A percentile compares a stretch with the other conserved stretches of the same genome.
Conservation (phyloP, 768 basidiomycete species). For the Tephrocybe sp. region DNA sequence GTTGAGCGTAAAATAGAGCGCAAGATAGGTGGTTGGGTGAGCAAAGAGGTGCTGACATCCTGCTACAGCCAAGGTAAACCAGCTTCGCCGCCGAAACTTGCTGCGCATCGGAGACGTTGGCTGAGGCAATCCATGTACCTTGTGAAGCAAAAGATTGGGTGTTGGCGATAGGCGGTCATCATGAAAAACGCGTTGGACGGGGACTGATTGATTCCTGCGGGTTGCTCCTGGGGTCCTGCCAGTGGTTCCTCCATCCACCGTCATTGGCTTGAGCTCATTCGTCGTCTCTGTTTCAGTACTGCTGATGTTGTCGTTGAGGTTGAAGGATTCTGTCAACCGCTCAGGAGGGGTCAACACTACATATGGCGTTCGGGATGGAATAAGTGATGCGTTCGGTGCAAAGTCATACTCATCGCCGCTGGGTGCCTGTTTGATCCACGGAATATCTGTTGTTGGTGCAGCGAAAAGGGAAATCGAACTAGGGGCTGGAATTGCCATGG, state of each 20-base stretch:
- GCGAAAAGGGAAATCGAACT: constrained; percentile 5
- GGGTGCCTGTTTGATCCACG: constrained; percentile 8
- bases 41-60: constrained; percentile 10
- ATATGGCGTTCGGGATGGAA: constrained; percentile 1
- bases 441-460: neutral
- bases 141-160: neutral
- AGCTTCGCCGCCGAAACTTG: constrained; percentile 8
- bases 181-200: constrained; percentile 12
- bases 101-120: constrained; percentile 15
- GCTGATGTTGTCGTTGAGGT: neutral
- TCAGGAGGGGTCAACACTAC: constrained; percentile 1
- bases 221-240: constrained; percentile 9
- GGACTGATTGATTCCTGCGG: constrained; percentile 4
- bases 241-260: neutral
- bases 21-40: constrained; percentile 34
- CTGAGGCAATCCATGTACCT: constrained; percentile 18
- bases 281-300: neutral
- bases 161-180: constrained; percentile 4
- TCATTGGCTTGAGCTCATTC: constrained; percentile 1
- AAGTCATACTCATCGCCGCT: constrained; percentile 7
- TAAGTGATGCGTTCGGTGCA: constrained; percentile 16
- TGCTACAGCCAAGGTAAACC: constrained; percentile 4
- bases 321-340: neutral
- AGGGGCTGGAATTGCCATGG: constrained; percentile 3
- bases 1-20: constrained; percentile 88